These are phyloP conservation scores for Lepidopterella palustris DNA, from an alignment of 495 filamentous ascomycete genomes.

Conservation along the genomic window DNA sequence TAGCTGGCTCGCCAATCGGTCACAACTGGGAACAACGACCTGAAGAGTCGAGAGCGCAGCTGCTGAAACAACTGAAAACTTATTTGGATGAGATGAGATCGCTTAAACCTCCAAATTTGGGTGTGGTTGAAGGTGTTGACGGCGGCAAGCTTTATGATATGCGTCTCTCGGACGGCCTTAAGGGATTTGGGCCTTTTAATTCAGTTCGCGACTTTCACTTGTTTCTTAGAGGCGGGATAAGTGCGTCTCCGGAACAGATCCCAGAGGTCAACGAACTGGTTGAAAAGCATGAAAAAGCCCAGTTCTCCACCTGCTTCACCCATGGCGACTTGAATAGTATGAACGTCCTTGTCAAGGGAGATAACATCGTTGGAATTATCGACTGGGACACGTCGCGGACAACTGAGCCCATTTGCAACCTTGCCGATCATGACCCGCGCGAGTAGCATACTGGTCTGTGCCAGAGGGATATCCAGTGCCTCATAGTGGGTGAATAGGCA, in stretches of 20 bases:
- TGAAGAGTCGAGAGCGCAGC: not conserved
- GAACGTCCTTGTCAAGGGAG: slow-evolving; percentile 33
- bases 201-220: slow-evolving; percentile 42
- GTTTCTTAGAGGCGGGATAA: slow-evolving; percentile 38
- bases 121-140: slow-evolving; percentile 26
- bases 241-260: not conserved
- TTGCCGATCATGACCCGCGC: not conserved
- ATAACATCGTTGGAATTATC: slow-evolving; percentile 43
- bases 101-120: not conserved
- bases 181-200: slow-evolving; percentile 41
- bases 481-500: not conserved
- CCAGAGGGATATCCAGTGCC: not conserved
- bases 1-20: not conserved
- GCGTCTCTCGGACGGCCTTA: slow-evolving; percentile 32
- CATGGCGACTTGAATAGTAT: slow-evolving; percentile 36
- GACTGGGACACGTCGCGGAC: slow-evolving; percentile 41
- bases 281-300: slow-evolving; percentile 32
- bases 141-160: slow-evolving; percentile 41
- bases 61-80: not conserved
- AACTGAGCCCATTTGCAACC: not conserved
- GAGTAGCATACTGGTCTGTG: not conserved
- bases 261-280: slow-evolving; percentile 40
- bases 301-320: slow-evolving; percentile 33
- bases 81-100: not conserved
- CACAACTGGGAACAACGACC: not conserved